Evolutionary conservation across 768 basidiomycete species (phyloP), one percentile per base, ranked within the genome.

Genomic region (Cystofilobasidium bisporidii): DNA sequence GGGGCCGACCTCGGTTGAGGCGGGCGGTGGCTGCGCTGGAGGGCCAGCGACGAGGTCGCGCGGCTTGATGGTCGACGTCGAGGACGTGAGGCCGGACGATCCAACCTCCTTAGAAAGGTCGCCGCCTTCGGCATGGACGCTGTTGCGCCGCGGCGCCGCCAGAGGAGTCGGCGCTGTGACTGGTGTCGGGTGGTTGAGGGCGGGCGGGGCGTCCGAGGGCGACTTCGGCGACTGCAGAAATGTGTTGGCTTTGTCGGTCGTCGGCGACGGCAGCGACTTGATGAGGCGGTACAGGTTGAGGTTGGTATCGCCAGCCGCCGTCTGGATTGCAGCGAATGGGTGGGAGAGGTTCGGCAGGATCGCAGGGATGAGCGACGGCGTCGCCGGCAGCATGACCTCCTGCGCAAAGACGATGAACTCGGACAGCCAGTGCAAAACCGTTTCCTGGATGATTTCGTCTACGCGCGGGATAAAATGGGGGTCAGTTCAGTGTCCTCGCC

Each of bases 361-460:
- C 12, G 90, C 89, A 12, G 89, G 87, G 53, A 99, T 87, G 55
- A 99, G 85, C 47, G 90, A 86, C 0, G 96, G 92, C 0, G 91
- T 91, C 74, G 96, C 96, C 2, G 89, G 88, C 32, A 98, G 84
- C 82, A 98, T 89, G 63, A 93, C 90, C 74, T 92, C 89, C 63
- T 88, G 86, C 1, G 86, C 87, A 72, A 97, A 91, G 58, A 80
- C 82, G 38, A 98, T 79, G 78, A 98, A 91, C 71, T 92, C 90
- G 9, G 89, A 84, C 28, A 99, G 80, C 96, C 96, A 99, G 69
- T 84, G 81, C 20, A 99, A 82, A n/a, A 92, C 89, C 0, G 89
- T 93, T 0, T 89, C 89, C 72, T 96, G 91, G 71, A 96, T 92
- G 33, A 94, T 89, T 74, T 94, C 92, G 73, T 97, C 96, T 91